Evolutionary conservation across 2,329 filamentous ascomycete genomes (phyloP), one percentile per base, ranked within the genome.

Genomic region (Fusarium bactridioides): DNA sequence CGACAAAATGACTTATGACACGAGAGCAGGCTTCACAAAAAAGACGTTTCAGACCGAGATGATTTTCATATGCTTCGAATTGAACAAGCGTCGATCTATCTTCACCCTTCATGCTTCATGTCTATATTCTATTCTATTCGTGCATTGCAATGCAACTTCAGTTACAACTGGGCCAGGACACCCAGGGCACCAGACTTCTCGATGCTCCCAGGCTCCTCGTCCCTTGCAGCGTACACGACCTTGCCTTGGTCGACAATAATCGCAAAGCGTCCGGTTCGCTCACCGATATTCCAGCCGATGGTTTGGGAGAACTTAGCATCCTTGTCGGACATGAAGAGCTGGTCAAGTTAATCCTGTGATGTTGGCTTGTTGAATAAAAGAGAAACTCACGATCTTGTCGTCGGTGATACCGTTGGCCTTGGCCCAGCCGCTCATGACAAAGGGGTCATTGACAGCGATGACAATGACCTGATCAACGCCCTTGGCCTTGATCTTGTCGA

Each of bases 401-500:
- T 91, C 90, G 79, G 89, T 91, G 79, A 95, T 86, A 59, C 87
- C 87, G 84, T 97, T 95, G 79, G 94, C 94, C 89, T 97, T 97
- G 84, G 90, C 92, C 93, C 93, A 96, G 61, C 93, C 94, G 77
- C 90, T 91, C 93, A 95, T 95, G 82, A 97, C 94, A 80, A 87
- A 97, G 73, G 91, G 86, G 83, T 97, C 94, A 84, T 97, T 97
- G 86, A 86, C 92, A 67, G 94, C 93, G 79, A 97, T 91, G 79
- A 96, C 90, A 75, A 94, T 89, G 78, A 97, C 89, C 72, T 92
- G 83, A 83, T 97, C 94, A 75, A 97, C 92, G 77, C 93, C 94
- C 88, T 95, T 95, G 80, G 85, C 85, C 85, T 91, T 91, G 82
- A 97, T 86, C 79, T 91, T 86, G 59, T 89, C 85, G 75, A 91